Evolutionary conservation across 306 rosid species (phyloP).

Genomic region (Lupinus albus): DNA sequence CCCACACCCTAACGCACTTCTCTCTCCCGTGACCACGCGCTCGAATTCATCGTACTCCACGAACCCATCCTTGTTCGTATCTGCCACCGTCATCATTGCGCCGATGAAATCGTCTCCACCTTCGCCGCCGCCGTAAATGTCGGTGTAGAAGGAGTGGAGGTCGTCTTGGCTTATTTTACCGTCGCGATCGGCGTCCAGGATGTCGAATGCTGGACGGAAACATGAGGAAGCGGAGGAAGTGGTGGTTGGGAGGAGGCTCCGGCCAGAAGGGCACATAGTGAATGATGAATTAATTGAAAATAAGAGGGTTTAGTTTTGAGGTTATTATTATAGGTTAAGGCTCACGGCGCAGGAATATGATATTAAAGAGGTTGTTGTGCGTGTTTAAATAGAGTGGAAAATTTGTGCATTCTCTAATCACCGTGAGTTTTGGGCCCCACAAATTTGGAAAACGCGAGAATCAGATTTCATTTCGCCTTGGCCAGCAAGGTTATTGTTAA

Average conservation of each 20-base stretch:
- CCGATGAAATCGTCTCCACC: constrained; percentile 60
- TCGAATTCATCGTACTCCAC: constrained; percentile 93
- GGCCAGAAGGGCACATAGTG: constrained; percentile 62
- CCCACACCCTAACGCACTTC: constrained; percentile 36
- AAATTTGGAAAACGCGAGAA: neutral
- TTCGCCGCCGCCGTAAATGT: neutral
- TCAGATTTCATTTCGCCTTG: constrained; percentile 30
- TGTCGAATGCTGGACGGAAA: constrained; percentile 75
- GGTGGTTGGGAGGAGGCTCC: neutral
- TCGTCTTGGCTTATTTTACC: constrained; percentile 84
- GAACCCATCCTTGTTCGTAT: constrained; percentile 72
- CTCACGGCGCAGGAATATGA: neutral
- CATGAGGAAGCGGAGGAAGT: constrained; percentile 5
- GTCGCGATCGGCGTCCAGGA: constrained; percentile 75
- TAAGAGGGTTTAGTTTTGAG: neutral
- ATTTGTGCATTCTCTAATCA: neutral
- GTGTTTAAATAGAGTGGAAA: neutral
- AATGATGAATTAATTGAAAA: neutral
- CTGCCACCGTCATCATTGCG: constrained; percentile 80
- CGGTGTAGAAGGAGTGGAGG: constrained; percentile 66
- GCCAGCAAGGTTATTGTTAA: constrained; percentile 2
- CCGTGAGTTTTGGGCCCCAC: constrained; percentile 29
- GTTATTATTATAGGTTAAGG: neutral
- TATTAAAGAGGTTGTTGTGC: neutral
- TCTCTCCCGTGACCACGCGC: constrained; percentile 53